Percentiles rank a stretch among this genome's conserved stretches.
Evolutionary conservation across 202 grass and related monocot species (phyloP).

Genomic region (Dendrocalamus latiflorus): DNA sequence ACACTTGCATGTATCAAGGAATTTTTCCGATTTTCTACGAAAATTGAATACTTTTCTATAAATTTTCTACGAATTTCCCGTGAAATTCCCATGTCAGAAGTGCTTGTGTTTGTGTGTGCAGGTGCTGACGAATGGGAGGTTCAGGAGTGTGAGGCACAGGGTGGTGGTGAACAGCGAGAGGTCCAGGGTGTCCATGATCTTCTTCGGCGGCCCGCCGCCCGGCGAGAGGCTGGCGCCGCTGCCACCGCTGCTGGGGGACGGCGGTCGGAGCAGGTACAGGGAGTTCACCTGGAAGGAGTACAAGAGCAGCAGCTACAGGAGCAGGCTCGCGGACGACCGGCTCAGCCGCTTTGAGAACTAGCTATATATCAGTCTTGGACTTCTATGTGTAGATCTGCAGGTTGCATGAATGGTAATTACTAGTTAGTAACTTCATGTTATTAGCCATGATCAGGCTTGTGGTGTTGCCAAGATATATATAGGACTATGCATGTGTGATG

Average conservation of each 20-base stretch:
- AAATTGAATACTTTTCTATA: too few relatives aligned
- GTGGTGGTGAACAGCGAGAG: slow-evolving; percentile 67
- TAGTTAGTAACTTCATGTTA: neutral
- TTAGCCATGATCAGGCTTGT: neutral
- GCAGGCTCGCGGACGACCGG: slow-evolving; percentile 58
- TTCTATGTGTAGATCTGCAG: neutral
- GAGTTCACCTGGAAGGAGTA: slow-evolving; percentile 97
- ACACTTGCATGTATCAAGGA: neutral
- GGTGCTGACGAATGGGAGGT: slow-evolving; percentile 93
- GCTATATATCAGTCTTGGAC: neutral
- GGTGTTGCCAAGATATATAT: neutral
- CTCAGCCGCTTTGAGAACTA: slow-evolving; percentile 68
- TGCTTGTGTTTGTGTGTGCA: neutral
- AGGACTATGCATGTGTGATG: neutral
- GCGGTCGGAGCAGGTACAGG: slow-evolving; percentile 66
- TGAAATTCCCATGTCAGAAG: too few relatives aligned
- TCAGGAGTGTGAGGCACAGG: slow-evolving; percentile 88
- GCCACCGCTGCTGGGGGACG: slow-evolving; percentile 46
- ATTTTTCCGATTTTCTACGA: neutral
- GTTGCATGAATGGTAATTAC: neutral
- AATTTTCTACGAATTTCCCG: too few relatives aligned
- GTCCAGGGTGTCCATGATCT: slow-evolving; percentile 77
- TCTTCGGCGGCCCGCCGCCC: slow-evolving; percentile 64
- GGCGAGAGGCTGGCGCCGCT: slow-evolving; percentile 59
- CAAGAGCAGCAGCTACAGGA: slow-evolving; percentile 51